phyloP scores from a whole-genome alignment of 805 yeast genomes.

The Lachancea nothofagi region DNA sequence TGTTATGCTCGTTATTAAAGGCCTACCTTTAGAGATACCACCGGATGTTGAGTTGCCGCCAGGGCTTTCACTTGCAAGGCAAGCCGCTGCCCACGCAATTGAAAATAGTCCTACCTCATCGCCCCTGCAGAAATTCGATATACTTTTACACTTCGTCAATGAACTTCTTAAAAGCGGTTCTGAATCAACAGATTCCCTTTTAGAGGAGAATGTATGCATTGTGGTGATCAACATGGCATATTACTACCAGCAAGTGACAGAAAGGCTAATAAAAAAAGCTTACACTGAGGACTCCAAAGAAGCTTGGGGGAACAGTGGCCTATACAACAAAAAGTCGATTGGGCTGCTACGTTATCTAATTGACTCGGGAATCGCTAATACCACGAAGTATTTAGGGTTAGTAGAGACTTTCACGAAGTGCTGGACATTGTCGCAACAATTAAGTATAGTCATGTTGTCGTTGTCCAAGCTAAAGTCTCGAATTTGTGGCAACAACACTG shows the following conservation, averaged over 20 bases:
- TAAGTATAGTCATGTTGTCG: constrained; percentile 28
- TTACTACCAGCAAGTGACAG: constrained; percentile 18
- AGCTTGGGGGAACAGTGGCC: constrained; percentile 28
- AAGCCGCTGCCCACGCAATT: constrained; percentile 3
- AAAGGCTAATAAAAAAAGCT: constrained; percentile 26
- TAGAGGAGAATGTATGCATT: constrained; percentile 11
- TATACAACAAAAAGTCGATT: constrained; percentile 23
- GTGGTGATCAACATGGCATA: constrained; percentile 19
- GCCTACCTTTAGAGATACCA: constrained; percentile 5
- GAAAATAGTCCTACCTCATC: constrained; percentile 1
- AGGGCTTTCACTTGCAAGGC: constrained; percentile 5
- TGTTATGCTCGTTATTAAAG: neutral
- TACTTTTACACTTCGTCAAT: constrained; percentile 9
- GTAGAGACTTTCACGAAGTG: constrained; percentile 6
- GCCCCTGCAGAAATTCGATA: constrained; percentile 10
- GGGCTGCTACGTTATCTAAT: constrained; percentile 22
- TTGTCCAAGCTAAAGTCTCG: constrained; percentile 26
- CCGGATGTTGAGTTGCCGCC: constrained; percentile 3
- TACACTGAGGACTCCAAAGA: constrained; percentile 17
- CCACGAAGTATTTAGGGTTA: constrained; percentile 2
- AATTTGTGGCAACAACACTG: constrained; percentile 14
- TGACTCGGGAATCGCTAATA: constrained; percentile 1
- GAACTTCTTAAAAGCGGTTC: constrained; percentile 6
- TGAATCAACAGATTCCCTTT: neutral
- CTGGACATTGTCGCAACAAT: constrained; percentile 24